Base-by-base conservation (phyloP, 176 grass and related monocot species). In the Ensete glaucum region DNA sequence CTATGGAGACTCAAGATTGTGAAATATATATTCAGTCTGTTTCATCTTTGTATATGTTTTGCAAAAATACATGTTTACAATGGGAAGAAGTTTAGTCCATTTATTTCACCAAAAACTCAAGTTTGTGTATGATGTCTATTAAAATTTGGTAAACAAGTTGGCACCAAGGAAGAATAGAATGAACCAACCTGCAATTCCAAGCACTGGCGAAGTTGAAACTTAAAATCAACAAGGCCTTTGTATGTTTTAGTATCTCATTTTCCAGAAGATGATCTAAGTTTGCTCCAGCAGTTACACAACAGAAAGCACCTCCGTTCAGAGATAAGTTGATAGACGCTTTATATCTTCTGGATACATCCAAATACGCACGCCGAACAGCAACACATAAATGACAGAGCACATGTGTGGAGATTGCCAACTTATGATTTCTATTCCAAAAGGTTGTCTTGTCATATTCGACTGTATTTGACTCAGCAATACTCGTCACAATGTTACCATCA, bases 391-490 rank as follows among this genome's bases (percentile, higher is more conserved):
- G 9, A 3, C 79, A 63, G 22, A 96, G 76, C 56, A 87, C 60
- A 73, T 88, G 27, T 0, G 67, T 76, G 49, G 85, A 92, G 77
- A 96, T 80, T 72, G 89, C 93, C 23, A 96, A 81, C 76, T 96
- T 96, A 83, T 96, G 87, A 77, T 88, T 77, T 57, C 60, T 80
- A 79, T 78, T 86, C 93, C 89, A 96, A 51, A 92, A 88, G 53
- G 69, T 64, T 49, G n/a, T 63, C 64, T 34, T 62, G 53, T 75
- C 67, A 22, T 73, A 84, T 52, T 82, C 72, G 16, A 51, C 12
- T 79, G 14, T 22, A n/a, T 86, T 67, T 8, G 68, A 76, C 17
- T 71, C 27, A 52, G 56, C 2, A 21, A 50, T 63, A 23, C 64
- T 50, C 24, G 58, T 63, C 15, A 22, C 57, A 22, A 34, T 1